Conservation (phyloP, 306 rosid genomes). For the Cucumis cinereus region DNA sequence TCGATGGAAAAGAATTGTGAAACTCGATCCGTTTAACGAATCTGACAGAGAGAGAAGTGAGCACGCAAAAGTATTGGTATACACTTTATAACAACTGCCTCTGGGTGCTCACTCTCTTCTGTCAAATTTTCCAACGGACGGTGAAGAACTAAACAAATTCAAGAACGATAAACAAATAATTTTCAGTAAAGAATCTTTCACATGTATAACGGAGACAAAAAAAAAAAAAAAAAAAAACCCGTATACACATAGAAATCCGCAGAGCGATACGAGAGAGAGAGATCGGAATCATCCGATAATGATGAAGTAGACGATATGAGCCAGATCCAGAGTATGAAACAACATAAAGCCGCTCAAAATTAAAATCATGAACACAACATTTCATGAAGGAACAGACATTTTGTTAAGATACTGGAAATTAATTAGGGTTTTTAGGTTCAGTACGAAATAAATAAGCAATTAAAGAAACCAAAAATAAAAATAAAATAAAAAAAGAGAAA, state of each 20-base stretch:
- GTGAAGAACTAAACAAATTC: neutral
- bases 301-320: neutral
- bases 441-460: neutral
- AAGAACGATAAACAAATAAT: neutral
- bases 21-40: slow-evolving; percentile 14
- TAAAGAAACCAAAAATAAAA: neutral
- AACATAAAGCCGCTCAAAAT: neutral
- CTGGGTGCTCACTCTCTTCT: slow-evolving; percentile 99
- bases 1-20: neutral
- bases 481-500: too few relatives aligned
- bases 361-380: neutral
- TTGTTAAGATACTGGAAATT: neutral
- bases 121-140: slow-evolving; percentile 47
- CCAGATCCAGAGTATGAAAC: neutral
- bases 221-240: neutral
- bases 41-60: slow-evolving; percentile 75
- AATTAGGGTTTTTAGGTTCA: slow-evolving; percentile 4
- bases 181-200: neutral
- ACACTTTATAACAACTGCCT: slow-evolving; percentile 34
- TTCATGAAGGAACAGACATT: neutral
- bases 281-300: neutral
- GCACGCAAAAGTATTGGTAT: slow-evolving; percentile 73
- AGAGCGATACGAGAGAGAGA: neutral
- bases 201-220: neutral
- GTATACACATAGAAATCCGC: neutral